These are phyloP conservation scores for Alisma plantagoaquatica DNA, from an alignment of 106 monocot species.

Conservation along the genomic window DNA sequence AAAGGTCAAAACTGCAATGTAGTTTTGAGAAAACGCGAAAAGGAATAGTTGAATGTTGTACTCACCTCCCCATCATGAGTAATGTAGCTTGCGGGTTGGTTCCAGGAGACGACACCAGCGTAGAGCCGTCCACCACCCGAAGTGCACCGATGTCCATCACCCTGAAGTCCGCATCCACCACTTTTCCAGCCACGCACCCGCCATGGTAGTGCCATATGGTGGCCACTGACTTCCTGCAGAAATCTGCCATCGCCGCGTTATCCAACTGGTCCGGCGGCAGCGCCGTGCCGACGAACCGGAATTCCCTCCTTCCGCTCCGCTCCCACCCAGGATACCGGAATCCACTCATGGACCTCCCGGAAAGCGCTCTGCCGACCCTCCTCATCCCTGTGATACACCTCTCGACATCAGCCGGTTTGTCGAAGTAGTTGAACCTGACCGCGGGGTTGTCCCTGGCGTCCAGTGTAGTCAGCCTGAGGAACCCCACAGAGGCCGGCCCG, in stretches of 20 bases:
- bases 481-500: slow-evolving; percentile 54
- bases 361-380: slow-evolving; percentile 43
- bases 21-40: background rate
- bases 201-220: slow-evolving; percentile 96
- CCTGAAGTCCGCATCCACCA: slow-evolving; percentile 56
- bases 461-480: slow-evolving; percentile 51
- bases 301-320: slow-evolving; percentile 31
- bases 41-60: no score
- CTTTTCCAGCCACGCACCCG: slow-evolving; percentile 68
- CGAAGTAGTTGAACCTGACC: slow-evolving; percentile 89
- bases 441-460: slow-evolving; percentile 52
- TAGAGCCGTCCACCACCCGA: slow-evolving; percentile 74
- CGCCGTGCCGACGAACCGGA: slow-evolving; percentile 42
- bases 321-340: slow-evolving; percentile 27
- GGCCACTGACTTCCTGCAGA: slow-evolving; percentile 57
- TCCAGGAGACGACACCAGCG: slow-evolving; percentile 58
- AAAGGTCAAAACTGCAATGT: background rate
- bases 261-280: slow-evolving; percentile 44
- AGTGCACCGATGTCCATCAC: slow-evolving; percentile 42
- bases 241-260: slow-evolving; percentile 38
- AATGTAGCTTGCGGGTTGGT: slow-evolving; percentile 93
- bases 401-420: slow-evolving; percentile 42
- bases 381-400: slow-evolving; percentile 50
- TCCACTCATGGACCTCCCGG: slow-evolving; percentile 43
- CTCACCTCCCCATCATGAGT: slow-evolving; percentile 96